phyloP scores from a whole-genome alignment of 2,329 filamentous ascomycete species.

The Nothopassalora personata region DNA sequence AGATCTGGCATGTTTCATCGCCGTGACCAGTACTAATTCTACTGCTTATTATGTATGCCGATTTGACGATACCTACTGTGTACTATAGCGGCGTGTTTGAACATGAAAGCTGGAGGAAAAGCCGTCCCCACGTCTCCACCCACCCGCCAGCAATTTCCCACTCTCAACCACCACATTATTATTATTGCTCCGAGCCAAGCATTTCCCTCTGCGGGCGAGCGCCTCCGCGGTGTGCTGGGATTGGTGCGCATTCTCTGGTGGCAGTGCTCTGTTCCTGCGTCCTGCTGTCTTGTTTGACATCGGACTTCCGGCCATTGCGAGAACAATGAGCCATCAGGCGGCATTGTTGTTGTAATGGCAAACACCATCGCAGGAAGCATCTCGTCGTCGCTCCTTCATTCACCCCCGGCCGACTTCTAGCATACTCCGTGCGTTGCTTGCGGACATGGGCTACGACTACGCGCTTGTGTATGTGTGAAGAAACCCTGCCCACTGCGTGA shows the following conservation, averaged over 20 bases:
- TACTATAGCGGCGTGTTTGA: too few relatives aligned
- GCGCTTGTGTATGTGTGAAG: slow-evolving; percentile 52
- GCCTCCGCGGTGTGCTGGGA: neutral
- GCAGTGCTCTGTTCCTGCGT: too few relatives aligned
- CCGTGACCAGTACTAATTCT: neutral
- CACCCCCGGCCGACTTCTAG: neutral
- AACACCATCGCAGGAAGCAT: neutral
- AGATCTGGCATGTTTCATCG: neutral
- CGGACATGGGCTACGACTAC: slow-evolving; percentile 55
- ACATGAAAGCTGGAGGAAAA: too few relatives aligned
- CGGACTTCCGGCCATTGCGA: neutral
- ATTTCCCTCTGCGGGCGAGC: neutral
- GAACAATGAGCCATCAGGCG: neutral
- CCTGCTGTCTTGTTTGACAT: neutral
- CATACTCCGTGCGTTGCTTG: neutral
- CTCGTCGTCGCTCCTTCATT: slow-evolving; percentile 1
- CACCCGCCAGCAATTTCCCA: too few relatives aligned
- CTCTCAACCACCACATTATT: neutral
- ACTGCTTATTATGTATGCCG: too few relatives aligned
- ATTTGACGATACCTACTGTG: neutral
- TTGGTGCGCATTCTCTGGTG: slow-evolving; percentile 4
- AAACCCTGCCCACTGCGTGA: slow-evolving; percentile 4
- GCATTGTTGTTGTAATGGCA: slow-evolving; percentile 2
- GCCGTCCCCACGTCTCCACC: too few relatives aligned
- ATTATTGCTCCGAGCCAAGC: neutral